Base-by-base conservation (phyloP, 2,329 filamentous ascomycete species). In the Stromatinia cepivora region DNA sequence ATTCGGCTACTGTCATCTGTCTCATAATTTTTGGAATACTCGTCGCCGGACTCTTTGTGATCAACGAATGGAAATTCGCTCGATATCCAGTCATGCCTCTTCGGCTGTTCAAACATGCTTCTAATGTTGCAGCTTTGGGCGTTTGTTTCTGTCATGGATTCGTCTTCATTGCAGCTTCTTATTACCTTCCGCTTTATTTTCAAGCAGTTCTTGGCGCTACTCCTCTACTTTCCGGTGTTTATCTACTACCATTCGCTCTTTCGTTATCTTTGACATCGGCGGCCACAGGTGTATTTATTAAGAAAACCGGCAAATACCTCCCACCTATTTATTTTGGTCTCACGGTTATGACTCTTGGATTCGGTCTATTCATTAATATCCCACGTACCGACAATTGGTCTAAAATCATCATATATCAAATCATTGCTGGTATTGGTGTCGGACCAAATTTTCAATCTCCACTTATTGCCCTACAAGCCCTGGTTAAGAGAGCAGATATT, bases 71-170 rank as follows among this genome's bases (percentile, higher is more conserved):
- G 82, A 89, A 88, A 75, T 75, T 92, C 42, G 91, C 93, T 63
- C 86, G 84, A 69, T 93, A 91, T 73, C 93, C 93, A 1, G 83
- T 97, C 70, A 92, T 95, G 78, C 93, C 93, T 0, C 80, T 91
- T 17, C 84, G 86, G 0, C 82, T 97, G 11, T 96, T 97, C 82
- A 84, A 82, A 56, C 84, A 87, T 61, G 80, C 82, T 36, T 90
- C 87, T 48, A 93, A 92, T 77, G 77, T 91, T 39, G 88, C 90
- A 9, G 83, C 88, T 0, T 86, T 93, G 20, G 66, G 66, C 15
- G 84, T 91, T 58, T 90, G 89, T 75, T 93, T 93, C 81, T 85
- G 87, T 72, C 92, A 97, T 78, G 90, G 90, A 56, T 87, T 89
- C 56, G 73, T 74, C 57, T 76, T 77, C 69, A 74, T 77, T 20